Percentiles rank a stretch among this genome's conserved stretches.
These are phyloP conservation scores for Claviceps quebecensis DNA, from an alignment of 2,329 filamentous ascomycete genomes.

Conservation along the genomic window DNA sequence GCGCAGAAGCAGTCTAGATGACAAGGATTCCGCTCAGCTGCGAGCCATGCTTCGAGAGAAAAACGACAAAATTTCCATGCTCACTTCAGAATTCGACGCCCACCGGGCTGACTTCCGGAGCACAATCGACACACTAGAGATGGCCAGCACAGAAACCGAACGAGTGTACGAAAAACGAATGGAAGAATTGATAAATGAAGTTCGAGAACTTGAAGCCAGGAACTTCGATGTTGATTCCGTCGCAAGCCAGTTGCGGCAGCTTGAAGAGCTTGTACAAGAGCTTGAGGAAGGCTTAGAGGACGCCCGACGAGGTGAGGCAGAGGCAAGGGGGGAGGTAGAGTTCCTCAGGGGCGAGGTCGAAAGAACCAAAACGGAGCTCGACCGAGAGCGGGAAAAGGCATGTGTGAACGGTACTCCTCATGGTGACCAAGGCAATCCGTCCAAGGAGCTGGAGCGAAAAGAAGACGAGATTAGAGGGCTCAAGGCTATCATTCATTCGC, in stretches of 20 bases:
- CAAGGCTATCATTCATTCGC: constrained; percentile 93
- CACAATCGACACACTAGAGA: constrained; percentile 90
- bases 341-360: constrained; percentile 92
- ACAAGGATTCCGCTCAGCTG: constrained; percentile 62
- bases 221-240: constrained; percentile 86
- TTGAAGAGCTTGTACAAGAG: constrained; percentile 92
- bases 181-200: constrained; percentile 68
- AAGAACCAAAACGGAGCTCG: constrained; percentile 72
- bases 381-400: constrained; percentile 75
- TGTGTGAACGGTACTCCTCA: constrained; percentile 20
- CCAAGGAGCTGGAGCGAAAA: constrained; percentile 78
- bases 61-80: constrained; percentile 87
- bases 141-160: constrained; percentile 91
- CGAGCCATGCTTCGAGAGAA: constrained; percentile 79
- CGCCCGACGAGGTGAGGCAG: constrained; percentile 82
- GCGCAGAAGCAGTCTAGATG: constrained; percentile 39
- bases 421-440: constrained; percentile 32
- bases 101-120: constrained; percentile 92
- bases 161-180: constrained; percentile 91
- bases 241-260: constrained; percentile 78
- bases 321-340: constrained; percentile 90
- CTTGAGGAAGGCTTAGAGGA: constrained; percentile 94
- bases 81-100: constrained; percentile 88
- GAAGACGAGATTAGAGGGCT: constrained; percentile 95
- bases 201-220: constrained; percentile 68